phyloP scores from a whole-genome alignment of 345 rosid species.

The Durio zibethinus region DNA sequence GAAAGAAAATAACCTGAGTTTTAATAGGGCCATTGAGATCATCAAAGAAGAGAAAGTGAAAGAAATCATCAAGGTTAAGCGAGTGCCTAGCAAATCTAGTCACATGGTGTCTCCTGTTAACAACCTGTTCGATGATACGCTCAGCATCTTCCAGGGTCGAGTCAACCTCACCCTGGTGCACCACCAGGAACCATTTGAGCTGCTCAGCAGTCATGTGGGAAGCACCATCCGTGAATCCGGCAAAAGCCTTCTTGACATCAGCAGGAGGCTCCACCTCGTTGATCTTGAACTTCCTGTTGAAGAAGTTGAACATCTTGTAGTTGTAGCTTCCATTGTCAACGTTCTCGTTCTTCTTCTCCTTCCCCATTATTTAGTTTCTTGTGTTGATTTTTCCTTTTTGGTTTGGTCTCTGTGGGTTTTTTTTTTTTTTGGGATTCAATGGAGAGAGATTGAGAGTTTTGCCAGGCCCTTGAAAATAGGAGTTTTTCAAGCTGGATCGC shows the following conservation, averaged over 20 bases:
- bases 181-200: constrained; percentile 55
- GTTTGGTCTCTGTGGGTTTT: background rate
- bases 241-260: constrained; percentile 56
- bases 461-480: constrained; percentile 26
- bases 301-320: constrained; percentile 72
- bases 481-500: constrained; percentile 49
- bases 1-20: constrained; percentile 24
- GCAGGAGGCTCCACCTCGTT: constrained; percentile 70
- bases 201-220: constrained; percentile 44
- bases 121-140: constrained; percentile 45
- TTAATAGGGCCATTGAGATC: constrained; percentile 49
- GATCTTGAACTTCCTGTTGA: constrained; percentile 73
- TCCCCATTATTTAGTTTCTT: constrained; percentile 25
- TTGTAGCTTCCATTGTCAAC: constrained; percentile 36
- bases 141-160: constrained; percentile 54
- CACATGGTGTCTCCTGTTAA: constrained; percentile 37
- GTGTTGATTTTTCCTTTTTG: background rate
- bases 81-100: constrained; percentile 37
- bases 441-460: background rate
- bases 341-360: constrained; percentile 26
- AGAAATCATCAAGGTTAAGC: constrained; percentile 60
- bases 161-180: constrained; percentile 45
- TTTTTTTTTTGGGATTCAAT: background rate
- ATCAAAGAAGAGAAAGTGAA: constrained; percentile 42
- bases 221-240: constrained; percentile 43